These are phyloP conservation scores for Oehlia diaphana DNA, from an alignment of 192 early-diverging fungal species.

Conservation along the genomic window DNA sequence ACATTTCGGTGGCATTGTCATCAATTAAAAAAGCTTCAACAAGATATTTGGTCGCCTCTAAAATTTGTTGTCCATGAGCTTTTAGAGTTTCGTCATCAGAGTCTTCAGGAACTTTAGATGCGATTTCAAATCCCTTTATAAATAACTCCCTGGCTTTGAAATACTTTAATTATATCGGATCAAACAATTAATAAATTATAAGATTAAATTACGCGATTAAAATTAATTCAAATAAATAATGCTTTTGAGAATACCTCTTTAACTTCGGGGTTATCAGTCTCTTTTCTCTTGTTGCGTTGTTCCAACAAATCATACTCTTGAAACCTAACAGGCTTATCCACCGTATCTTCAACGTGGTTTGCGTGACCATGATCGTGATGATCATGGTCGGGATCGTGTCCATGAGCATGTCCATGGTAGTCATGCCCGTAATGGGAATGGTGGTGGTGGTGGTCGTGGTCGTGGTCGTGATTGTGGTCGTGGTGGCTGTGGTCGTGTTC, in stretches of 20 bases:
- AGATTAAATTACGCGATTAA: background rate
- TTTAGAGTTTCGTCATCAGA: conserved; percentile 48
- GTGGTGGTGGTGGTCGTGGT: conserved; percentile 11
- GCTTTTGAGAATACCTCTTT: conserved; percentile 1
- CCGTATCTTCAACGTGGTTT: background rate
- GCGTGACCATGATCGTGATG: background rate
- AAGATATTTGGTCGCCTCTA: conserved; percentile 50
- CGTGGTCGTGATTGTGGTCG: conserved; percentile 13
- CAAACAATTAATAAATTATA: background rate
- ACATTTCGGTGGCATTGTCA: conserved; percentile 61
- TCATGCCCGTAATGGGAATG: background rate
- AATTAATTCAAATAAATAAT: background rate
- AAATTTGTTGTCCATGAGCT: conserved; percentile 53
- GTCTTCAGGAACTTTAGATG: conserved; percentile 50
- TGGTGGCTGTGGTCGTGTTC: background rate
- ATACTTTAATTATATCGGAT: conserved; percentile 33
- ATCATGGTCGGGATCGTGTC: background rate
- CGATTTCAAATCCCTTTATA: conserved; percentile 49
- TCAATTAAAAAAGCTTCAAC: conserved; percentile 61
- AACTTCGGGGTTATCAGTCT: conserved; percentile 27
- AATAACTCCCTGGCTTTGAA: conserved; percentile 57
- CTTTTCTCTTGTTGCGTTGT: background rate
- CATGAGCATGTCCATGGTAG: background rate
- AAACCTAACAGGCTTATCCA: background rate
- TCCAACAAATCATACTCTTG: conserved; percentile 30